Conservation (phyloP, 2,329 filamentous ascomycete genomes). For the Penicillium hordei region DNA sequence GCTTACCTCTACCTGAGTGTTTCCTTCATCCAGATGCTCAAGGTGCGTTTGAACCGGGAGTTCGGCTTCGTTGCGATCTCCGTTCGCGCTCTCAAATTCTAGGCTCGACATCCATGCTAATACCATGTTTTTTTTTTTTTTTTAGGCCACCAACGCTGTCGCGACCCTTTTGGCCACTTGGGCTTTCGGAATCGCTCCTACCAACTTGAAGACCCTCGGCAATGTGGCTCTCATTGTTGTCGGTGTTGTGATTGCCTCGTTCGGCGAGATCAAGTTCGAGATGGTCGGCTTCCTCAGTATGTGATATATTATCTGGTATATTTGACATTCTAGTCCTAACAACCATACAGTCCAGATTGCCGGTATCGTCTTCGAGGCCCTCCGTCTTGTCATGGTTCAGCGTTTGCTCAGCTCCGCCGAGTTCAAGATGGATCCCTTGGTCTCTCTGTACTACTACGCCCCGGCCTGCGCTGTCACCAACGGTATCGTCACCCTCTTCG, state of each 20-base stretch:
- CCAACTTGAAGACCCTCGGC: slow-evolving; percentile 79
- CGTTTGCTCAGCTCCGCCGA: slow-evolving; percentile 71
- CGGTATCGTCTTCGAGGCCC: slow-evolving; percentile 74
- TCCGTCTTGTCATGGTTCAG: slow-evolving; percentile 79
- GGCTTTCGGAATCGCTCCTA: slow-evolving; percentile 76
- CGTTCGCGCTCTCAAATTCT: not conserved
- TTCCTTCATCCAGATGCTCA: slow-evolving; percentile 98
- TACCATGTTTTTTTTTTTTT: too few relatives aligned
- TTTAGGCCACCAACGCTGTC: slow-evolving; percentile 84
- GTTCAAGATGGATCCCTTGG: slow-evolving; percentile 83
- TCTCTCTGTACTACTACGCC: slow-evolving; percentile 83
- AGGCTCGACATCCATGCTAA: not conserved
- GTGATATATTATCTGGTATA: not conserved
- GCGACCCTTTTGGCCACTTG: slow-evolving; percentile 86
- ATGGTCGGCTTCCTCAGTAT: slow-evolving; percentile 56
- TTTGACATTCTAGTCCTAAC: not conserved
- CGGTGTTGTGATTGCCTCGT: slow-evolving; percentile 87
- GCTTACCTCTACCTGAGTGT: slow-evolving; percentile 95
- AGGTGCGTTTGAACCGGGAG: slow-evolving; percentile 55
- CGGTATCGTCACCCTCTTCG: slow-evolving; percentile 62
- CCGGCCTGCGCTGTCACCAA: slow-evolving; percentile 79
- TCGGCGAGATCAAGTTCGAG: slow-evolving; percentile 90
- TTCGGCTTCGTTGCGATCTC: not conserved
- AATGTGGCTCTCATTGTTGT: slow-evolving; percentile 93
- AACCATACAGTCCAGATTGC: slow-evolving; percentile 56